Conservation (phyloP, 139 green algal genomes). For the Chlamydomonas schloesseri region DNA sequence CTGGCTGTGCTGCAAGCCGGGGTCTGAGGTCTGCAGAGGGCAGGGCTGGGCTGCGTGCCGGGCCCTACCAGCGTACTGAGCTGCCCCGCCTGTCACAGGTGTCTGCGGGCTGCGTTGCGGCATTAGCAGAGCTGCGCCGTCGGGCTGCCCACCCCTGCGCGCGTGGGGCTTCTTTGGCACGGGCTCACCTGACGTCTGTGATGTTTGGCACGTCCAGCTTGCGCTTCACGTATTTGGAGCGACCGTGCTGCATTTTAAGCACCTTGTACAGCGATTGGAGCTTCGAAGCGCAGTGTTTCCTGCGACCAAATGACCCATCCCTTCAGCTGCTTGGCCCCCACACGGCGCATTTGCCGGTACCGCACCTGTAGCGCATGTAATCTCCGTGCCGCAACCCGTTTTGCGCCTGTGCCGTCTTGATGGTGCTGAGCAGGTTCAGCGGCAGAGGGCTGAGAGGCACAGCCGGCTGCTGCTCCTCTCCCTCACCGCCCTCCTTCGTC, state of each 20-base stretch:
- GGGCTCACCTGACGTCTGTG: slow-evolving; percentile 74
- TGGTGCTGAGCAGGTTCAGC: slow-evolving; percentile 62
- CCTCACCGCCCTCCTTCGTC: background rate
- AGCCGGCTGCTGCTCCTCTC: background rate
- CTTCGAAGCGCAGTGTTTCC: slow-evolving; percentile 86
- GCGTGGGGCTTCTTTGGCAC: no score
- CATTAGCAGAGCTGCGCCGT: no score
- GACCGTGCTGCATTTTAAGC: slow-evolving; percentile 90
- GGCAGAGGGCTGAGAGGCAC: background rate
- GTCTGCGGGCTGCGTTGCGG: no score
- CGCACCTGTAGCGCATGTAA: slow-evolving; percentile 85
- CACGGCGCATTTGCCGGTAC: background rate
- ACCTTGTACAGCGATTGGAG: slow-evolving; percentile 85
- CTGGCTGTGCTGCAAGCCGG: no score
- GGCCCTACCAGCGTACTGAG: no score
- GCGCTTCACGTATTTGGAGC: slow-evolving; percentile 87
- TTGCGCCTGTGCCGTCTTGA: slow-evolving; percentile 78
- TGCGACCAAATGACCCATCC: slow-evolving; percentile 51
- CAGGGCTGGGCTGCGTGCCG: no score
- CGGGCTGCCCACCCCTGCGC: no score
- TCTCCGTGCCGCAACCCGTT: slow-evolving; percentile 87
- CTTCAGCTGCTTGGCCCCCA: no score
- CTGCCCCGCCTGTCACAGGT: no score
- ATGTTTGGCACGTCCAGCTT: slow-evolving; percentile 75
- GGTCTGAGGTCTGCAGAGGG: no score